These are phyloP conservation scores for Diaporthe sp. DNA, from an alignment of 2,329 filamentous ascomycete genomes.

Conservation along the genomic window DNA sequence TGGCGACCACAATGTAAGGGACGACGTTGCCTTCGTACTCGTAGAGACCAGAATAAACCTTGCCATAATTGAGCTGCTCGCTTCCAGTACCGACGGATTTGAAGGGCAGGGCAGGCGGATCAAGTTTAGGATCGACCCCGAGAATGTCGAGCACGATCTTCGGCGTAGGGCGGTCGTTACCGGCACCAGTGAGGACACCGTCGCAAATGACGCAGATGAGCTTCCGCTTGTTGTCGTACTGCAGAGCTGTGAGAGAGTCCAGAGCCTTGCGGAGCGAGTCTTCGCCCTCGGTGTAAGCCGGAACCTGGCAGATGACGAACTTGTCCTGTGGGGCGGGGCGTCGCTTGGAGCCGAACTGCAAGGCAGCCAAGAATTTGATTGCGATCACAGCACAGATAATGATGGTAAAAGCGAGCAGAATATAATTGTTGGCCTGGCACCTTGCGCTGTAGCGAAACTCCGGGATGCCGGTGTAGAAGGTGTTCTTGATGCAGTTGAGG, in stretches of 20 bases:
- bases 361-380: slow-evolving; percentile 90
- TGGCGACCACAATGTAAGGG: slow-evolving; percentile 94
- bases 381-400: slow-evolving; percentile 83
- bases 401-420: slow-evolving; percentile 88
- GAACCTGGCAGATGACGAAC: slow-evolving; percentile 98
- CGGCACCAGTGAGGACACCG: slow-evolving; percentile 94
- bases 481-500: slow-evolving; percentile 82
- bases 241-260: slow-evolving; percentile 91
- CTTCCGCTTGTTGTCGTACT: slow-evolving; percentile 99
- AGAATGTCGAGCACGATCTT: slow-evolving; percentile 98
- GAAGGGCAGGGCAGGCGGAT: slow-evolving; percentile 93
- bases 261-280: slow-evolving; percentile 92
- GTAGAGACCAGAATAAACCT: slow-evolving; percentile 97
- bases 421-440: slow-evolving; percentile 91
- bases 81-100: slow-evolving; percentile 89
- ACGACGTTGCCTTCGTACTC: slow-evolving; percentile 98
- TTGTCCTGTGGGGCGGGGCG: slow-evolving; percentile 94
- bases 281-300: slow-evolving; percentile 97
- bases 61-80: slow-evolving; percentile 97
- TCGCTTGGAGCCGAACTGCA: slow-evolving; percentile 93
- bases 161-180: slow-evolving; percentile 95
- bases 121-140: slow-evolving; percentile 95
- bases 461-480: slow-evolving; percentile 83
- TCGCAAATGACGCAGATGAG: slow-evolving; percentile 97
- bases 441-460: slow-evolving; percentile 83